Percentiles rank a stretch among this genome's conserved stretches.
phyloP scores from a whole-genome alignment of 2,329 filamentous ascomycete genomes.

The Claviceps paspali region DNA sequence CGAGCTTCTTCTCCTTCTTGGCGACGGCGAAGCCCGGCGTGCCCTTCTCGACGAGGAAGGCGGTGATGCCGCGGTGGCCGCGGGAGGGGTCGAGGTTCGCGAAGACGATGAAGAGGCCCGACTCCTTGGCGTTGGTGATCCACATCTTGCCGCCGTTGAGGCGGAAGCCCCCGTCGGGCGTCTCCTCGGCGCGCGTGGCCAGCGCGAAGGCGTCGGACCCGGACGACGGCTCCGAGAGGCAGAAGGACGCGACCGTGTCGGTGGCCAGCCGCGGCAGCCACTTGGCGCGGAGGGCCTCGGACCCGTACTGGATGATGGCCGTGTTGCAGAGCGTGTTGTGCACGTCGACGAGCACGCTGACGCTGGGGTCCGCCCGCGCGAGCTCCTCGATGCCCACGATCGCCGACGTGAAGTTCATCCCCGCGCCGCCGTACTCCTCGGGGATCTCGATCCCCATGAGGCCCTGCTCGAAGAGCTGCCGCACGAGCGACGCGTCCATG shows the following conservation, averaged over 20 bases:
- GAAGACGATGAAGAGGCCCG: conserved; percentile 92
- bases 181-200: conserved; percentile 78
- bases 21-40: conserved; percentile 83
- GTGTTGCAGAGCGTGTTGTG: conserved; percentile 98
- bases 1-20: conserved; percentile 99
- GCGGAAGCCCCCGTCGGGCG: conserved; percentile 44
- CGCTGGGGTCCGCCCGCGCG: conserved; percentile 82
- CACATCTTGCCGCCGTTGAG: conserved; percentile 98
- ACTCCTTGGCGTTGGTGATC: conserved; percentile 96
- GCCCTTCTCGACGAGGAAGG: conserved; percentile 86
- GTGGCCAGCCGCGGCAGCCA: conserved; percentile 86
- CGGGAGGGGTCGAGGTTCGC: conserved; percentile 85
- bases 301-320: conserved; percentile 73
- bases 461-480: conserved; percentile 92
- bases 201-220: conserved; percentile 94
- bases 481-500: conserved; percentile 80
- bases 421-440: conserved; percentile 64
- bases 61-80: conserved; percentile 93
- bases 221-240: conserved; percentile 79
- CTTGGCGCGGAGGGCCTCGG: conserved; percentile 60
- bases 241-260: conserved; percentile 81
- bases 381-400: conserved; percentile 97
- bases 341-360: conserved; percentile 89
- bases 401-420: conserved; percentile 96
- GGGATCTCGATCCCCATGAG: conserved; percentile 96